Percentiles rank a stretch among this genome's conserved stretches.
phyloP scores from a whole-genome alignment of 2,329 filamentous ascomycete genomes.

The Pezizomycotina sp. region DNA sequence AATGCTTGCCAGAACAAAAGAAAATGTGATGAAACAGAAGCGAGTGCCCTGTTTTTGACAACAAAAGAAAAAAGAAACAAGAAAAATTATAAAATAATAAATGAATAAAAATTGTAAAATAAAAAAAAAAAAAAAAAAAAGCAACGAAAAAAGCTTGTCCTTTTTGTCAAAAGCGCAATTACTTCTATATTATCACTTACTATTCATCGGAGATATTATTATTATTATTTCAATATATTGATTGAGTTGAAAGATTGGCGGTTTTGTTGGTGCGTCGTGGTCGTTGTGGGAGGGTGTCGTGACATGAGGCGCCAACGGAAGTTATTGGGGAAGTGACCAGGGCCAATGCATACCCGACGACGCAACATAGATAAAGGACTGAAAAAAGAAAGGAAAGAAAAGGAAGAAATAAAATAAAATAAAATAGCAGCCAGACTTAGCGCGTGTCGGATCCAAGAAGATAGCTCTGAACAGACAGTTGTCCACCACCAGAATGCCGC shows the following conservation, averaged over 20 bases:
- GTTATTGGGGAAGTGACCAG: constrained; percentile 3
- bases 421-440: no score
- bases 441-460: no score
- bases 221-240: no score
- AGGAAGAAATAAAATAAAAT: no score
- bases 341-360: no score
- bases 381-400: no score
- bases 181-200: no score
- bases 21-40: not conserved
- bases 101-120: constrained; percentile 6
- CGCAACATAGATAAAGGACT: no score
- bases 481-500: no score
- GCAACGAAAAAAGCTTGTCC: constrained; percentile 14
- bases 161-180: constrained; percentile 7
- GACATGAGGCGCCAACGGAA: constrained; percentile 5
- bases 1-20: not conserved
- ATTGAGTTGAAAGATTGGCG: constrained; percentile 1
- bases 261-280: constrained; percentile 4
- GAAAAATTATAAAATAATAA: constrained; percentile 2
- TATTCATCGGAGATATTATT: no score
- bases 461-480: no score
- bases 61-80: not conserved
- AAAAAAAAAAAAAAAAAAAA: constrained; percentile 8
- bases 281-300: not conserved
- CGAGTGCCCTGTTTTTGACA: not conserved